phyloP scores from a whole-genome alignment of 768 basidiomycete species.

The Termitomyces sp. region DNA sequence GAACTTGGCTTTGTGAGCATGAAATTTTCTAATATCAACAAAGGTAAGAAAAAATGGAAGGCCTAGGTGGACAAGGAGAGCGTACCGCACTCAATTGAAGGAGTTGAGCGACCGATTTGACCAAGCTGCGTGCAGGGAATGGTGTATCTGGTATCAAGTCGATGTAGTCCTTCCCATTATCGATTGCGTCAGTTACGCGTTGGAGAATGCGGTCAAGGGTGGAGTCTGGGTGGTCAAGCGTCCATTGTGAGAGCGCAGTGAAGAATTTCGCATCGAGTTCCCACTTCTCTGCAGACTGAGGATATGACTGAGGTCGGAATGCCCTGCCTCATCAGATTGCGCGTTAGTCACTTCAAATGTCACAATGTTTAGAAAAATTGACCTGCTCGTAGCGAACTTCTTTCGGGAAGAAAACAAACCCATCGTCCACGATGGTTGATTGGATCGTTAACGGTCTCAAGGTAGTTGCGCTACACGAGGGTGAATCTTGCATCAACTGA shows the following conservation, averaged over 20 bases:
- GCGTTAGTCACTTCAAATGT: no score
- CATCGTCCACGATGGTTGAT: no score
- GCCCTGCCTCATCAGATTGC: no score
- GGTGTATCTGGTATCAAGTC: not conserved
- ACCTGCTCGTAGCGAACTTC: no score
- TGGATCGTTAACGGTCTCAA: no score
- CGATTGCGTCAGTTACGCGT: not conserved
- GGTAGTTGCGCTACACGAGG: no score
- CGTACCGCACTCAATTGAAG: constrained; percentile 15
- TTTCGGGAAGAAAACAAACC: no score
- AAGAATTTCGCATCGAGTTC: constrained; percentile 10
- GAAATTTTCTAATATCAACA: not conserved
- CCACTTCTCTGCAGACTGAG: not conserved
- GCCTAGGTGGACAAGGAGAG: not conserved
- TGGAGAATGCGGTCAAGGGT: not conserved
- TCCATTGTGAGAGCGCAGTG: constrained; percentile 1
- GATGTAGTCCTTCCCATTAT: constrained; percentile 8
- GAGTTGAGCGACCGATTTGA: constrained; percentile 13
- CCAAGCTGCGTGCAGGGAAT: constrained; percentile 18
- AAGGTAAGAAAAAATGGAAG: constrained; percentile 5
- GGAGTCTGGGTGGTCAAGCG: not conserved
- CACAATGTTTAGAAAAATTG: no score
- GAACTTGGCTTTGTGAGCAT: not conserved
- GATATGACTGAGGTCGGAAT: no score
- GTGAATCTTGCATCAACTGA: no score